Conservation (phyloP, 306 rosid species). For the Crotalaria pallida region DNA sequence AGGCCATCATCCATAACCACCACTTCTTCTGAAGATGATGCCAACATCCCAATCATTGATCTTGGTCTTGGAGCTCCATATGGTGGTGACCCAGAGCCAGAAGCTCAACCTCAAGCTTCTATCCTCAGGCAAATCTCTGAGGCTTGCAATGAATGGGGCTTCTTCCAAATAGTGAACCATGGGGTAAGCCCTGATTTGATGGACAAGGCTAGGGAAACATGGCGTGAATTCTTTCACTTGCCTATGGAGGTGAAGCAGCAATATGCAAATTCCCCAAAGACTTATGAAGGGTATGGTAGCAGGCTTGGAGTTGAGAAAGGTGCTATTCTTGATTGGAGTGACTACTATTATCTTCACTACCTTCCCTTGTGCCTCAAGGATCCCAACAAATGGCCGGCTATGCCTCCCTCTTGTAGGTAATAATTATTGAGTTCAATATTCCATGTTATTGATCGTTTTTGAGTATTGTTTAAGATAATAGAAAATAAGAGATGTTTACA, state of each 20-base stretch:
- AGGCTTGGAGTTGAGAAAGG: constrained; percentile 75
- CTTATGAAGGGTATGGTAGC: constrained; percentile 90
- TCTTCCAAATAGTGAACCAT: constrained; percentile 73
- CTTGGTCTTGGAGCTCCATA: constrained; percentile 37
- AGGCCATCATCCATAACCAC: constrained; percentile 27
- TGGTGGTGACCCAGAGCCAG: not conserved
- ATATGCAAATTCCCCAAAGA: constrained; percentile 65
- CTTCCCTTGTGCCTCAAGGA: constrained; percentile 59
- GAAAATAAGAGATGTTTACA: no score
- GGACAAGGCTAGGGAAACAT: constrained; percentile 46
- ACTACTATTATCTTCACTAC: constrained; percentile 72
- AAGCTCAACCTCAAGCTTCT: not conserved
- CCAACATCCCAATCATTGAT: constrained; percentile 75
- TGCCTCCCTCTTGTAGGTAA: constrained; percentile 35
- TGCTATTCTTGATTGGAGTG: constrained; percentile 93
- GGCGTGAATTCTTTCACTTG: constrained; percentile 67
- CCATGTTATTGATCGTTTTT: no score
- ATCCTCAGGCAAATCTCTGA: constrained; percentile 36
- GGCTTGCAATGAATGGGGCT: constrained; percentile 74
- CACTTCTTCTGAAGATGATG: not conserved
- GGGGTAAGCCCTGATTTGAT: constrained; percentile 52
- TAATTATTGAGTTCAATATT: not conserved
- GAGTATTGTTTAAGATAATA: no score
- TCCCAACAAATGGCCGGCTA: constrained; percentile 60
- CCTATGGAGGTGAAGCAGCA: constrained; percentile 61